Percentiles rank a stretch among this genome's conserved stretches.
Conservation (phyloP, 2,329 filamentous ascomycete species). For the Colletotrichum coccodes region DNA sequence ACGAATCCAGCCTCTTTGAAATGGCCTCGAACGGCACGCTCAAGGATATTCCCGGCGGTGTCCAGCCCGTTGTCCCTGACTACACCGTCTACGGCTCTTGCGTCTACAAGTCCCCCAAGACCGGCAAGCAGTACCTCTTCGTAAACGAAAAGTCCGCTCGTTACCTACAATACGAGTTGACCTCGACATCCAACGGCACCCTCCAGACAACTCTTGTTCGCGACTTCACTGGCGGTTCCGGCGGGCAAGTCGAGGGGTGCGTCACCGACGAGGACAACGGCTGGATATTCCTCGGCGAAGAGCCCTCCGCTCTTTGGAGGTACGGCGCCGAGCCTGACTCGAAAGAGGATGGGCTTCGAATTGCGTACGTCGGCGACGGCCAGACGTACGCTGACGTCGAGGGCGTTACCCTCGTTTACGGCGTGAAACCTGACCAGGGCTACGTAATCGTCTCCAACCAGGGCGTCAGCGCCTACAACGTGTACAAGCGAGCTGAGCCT, state of each 20-base stretch:
- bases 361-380: slow-evolving; percentile 57
- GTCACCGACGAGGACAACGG: slow-evolving; percentile 62
- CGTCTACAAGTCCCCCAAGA: slow-evolving; percentile 57
- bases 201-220: slow-evolving; percentile 59
- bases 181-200: slow-evolving; percentile 49
- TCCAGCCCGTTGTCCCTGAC: slow-evolving; percentile 54
- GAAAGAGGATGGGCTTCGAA: slow-evolving; percentile 43
- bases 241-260: slow-evolving; percentile 65
- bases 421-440: slow-evolving; percentile 52
- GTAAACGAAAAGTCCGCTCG: slow-evolving; percentile 63
- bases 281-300: slow-evolving; percentile 62
- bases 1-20: slow-evolving; percentile 54
- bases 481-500: slow-evolving; percentile 59
- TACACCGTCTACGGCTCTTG: slow-evolving; percentile 64
- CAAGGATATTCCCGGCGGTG: slow-evolving; percentile 52
- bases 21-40: slow-evolving; percentile 57
- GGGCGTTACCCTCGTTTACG: slow-evolving; percentile 61
- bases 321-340: slow-evolving; percentile 61
- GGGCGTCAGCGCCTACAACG: slow-evolving; percentile 62
- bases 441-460: slow-evolving; percentile 64
- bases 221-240: slow-evolving; percentile 60
- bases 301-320: slow-evolving; percentile 61
- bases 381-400: slow-evolving; percentile 63
- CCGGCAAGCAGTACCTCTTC: slow-evolving; percentile 62
- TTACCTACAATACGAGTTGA: slow-evolving; percentile 64